Evolutionary conservation across 805 yeast genomes (phyloP), one percentile per base, ranked within the genome.

Genomic region (Kuraishia molischiana): DNA sequence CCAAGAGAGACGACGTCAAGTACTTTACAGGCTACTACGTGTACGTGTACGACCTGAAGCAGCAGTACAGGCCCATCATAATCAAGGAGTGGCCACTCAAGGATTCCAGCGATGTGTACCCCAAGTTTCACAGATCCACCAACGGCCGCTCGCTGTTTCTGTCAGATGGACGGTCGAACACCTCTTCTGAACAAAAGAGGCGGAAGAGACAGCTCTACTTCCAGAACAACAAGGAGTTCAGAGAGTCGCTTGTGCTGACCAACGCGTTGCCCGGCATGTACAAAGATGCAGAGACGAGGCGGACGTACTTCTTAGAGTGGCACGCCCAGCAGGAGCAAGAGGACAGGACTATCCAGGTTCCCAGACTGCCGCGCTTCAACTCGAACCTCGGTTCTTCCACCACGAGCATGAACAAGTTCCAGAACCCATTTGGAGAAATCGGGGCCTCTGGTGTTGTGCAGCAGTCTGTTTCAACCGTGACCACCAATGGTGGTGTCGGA

Each of bases 141-240:
- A 76, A 74, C 48, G 96, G 96, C 5, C 72, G 83, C 48, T 77
- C 95, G 43, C 85, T 95, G 4, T 90, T 90, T 59, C 67, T 81
- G n/a, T 71, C 71, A 36, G 90, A 84, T 50, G 53, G 31, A 14
- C 13, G 17, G 8, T 5, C 64, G 4, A 41, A 65, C 1, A 37
- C 39, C 18, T 44, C 48, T 5, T 51, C 50, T 18, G 33, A 30
- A 19, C 39, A 40, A 18, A 52, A 49, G 39, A 52, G 58, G 34
- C 59, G 53, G 40, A 52, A 46, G 38, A 49, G 66, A 35, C 35
- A 53, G 37, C 52, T 47, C 33, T 56, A 49, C 35, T 43, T 59
- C 8, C 56, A 54, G 29, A 54, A 53, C 30, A 51, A 57, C n/a
- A 52, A 49, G 37, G 56, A 54, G n/a, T 56, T 48, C 39, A 49